These are phyloP conservation scores for Colletotrichum sp. DNA, from an alignment of 2,329 filamentous ascomycete species.

Conservation along the genomic window DNA sequence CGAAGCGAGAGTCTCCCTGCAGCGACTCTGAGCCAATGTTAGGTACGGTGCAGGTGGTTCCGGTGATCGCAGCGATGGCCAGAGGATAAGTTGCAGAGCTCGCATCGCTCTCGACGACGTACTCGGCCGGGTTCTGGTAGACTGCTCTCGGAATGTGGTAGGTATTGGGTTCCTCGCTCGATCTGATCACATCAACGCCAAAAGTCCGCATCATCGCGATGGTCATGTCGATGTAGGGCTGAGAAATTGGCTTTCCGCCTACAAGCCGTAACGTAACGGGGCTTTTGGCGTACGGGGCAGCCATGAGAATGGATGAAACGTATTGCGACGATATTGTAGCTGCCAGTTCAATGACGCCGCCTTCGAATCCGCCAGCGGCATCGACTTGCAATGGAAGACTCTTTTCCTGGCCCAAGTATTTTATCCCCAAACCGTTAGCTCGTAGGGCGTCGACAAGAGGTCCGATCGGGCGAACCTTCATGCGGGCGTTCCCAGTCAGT, in stretches of 20 bases:
- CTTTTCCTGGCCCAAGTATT: slow-evolving; percentile 82
- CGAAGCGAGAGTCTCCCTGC: slow-evolving; percentile 94
- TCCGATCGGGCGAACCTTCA: slow-evolving; percentile 95
- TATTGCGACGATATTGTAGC: slow-evolving; percentile 99
- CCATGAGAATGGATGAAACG: slow-evolving; percentile 96
- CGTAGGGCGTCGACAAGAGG: slow-evolving; percentile 89
- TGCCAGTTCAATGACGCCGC: slow-evolving; percentile 87
- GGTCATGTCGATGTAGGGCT: slow-evolving; percentile 98
- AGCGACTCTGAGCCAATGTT: slow-evolving; percentile 94
- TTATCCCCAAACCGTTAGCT: slow-evolving; percentile 83
- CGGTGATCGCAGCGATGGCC: slow-evolving; percentile 92
- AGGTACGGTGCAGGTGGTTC: slow-evolving; percentile 92
- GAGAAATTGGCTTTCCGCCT: slow-evolving; percentile 96
- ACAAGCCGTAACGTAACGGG: slow-evolving; percentile 89
- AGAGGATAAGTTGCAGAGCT: slow-evolving; percentile 97
- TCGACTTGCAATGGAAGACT: slow-evolving; percentile 85
- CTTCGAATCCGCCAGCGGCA: slow-evolving; percentile 82
- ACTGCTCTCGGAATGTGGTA: slow-evolving; percentile 89
- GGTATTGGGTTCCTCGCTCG: slow-evolving; percentile 80
- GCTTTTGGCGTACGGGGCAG: slow-evolving; percentile 93
- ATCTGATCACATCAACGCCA: slow-evolving; percentile 80
- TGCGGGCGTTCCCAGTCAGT: slow-evolving; percentile 91
- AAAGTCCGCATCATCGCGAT: slow-evolving; percentile 97
- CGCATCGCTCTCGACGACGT: slow-evolving; percentile 94
- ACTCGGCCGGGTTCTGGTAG: slow-evolving; percentile 85